phyloP scores from a whole-genome alignment of 1,139 yeast species.

The Nakaseomyces bracarensis region DNA sequence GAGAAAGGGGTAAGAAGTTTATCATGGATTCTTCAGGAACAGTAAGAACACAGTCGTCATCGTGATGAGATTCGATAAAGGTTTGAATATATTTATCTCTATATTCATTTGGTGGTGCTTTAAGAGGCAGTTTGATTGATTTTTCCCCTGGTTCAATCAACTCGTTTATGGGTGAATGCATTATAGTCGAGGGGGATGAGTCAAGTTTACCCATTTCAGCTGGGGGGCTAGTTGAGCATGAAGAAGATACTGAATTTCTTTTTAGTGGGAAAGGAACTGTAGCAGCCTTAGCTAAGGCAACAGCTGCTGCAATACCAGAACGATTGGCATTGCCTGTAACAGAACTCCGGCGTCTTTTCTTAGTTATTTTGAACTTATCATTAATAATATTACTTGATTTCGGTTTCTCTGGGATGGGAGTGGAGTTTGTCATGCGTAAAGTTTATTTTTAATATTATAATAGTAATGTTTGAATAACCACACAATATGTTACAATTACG shows the following conservation, averaged over 20 bases:
- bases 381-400: not conserved
- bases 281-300: conserved; percentile 26
- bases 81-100: conserved; percentile 33
- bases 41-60: conserved; percentile 27
- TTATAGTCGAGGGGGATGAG: conserved; percentile 11
- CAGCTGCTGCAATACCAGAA: conserved; percentile 21
- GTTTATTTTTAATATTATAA: not conserved
- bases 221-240: conserved; percentile 3
- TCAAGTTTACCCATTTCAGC: conserved; percentile 5
- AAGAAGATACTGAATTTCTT: conserved; percentile 5
- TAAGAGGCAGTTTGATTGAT: conserved; percentile 35
- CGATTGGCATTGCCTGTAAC: conserved; percentile 4
- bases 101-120: conserved; percentile 33
- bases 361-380: not conserved
- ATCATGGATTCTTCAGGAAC: conserved; percentile 33
- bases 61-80: conserved; percentile 27
- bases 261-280: conserved; percentile 24
- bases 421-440: not conserved
- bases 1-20: conserved; percentile 47
- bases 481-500: too few species aligned
- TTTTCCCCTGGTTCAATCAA: conserved; percentile 45
- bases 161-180: conserved; percentile 31
- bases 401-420: not conserved
- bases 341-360: conserved; percentile 6
- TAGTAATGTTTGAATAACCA: too few species aligned